Evolutionary conservation across 2,329 filamentous ascomycete genomes (phyloP), one percentile per base, ranked within the genome.

Genomic region (Xylariaceae sp.): DNA sequence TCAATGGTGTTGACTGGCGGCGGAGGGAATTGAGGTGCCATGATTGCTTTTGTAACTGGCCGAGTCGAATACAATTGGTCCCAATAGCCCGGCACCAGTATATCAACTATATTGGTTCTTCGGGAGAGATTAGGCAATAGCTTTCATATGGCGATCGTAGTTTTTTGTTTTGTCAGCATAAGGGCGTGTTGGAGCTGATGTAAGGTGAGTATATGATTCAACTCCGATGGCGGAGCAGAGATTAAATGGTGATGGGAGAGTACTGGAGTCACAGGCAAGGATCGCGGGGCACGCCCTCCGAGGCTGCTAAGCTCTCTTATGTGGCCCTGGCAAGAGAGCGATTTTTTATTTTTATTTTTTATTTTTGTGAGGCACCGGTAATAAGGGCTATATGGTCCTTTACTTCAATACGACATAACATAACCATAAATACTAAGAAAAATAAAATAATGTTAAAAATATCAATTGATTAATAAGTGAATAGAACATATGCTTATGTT

Each of bases 1-100:
- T 98, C 92, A 78, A 96, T 94, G 63, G 89, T 89, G 71, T 86
- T 86, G 66, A 90, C 86, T 3, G 91, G 88, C 9, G 89, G 85
- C 26, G 92, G 91, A 64, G 92, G 92, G 71, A 93, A 94, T 34
- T 33, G 28, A 36, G 78, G 60, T 50, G 79, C 68, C 80, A 84
- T 65, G n/a, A 21, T 56, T 45, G 6, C 21, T 44, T 48, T 29
- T 11, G 16, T 36, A 8, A 21, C 19, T 26, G 9, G n/a, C 5
- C 21, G 6, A 12, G 9, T 17, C 17, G 17, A 39, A 36, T 41
- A 29, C 4, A n/a, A 43, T 39, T 4, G 12, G n/a, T n/a, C n/a
- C n/a, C n/a, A n/a, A n/a, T n/a, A n/a, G n/a, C n/a, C n/a, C n/a
- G n/a, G n/a, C n/a, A n/a, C n/a, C n/a, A 39, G 16, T 21, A 19